phyloP scores from a whole-genome alignment of 768 basidiomycete species.

The Kwoniella mangroviensis region DNA sequence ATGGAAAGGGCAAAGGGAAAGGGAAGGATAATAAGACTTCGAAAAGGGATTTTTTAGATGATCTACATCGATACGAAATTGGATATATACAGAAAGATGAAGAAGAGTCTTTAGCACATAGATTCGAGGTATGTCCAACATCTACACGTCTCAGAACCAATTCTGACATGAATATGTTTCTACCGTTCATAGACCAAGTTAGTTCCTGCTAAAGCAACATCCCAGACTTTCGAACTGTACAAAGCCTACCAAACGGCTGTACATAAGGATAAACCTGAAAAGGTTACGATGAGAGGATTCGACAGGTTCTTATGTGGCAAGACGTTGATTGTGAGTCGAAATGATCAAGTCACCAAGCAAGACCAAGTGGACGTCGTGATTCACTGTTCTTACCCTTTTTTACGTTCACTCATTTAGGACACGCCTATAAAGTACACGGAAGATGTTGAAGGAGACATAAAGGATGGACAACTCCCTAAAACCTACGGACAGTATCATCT shows the following conservation, averaged over 20 bases:
- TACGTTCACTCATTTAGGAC: conserved; percentile 47
- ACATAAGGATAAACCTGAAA: conserved; percentile 67
- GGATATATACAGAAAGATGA: conserved; percentile 39
- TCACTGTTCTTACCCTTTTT: too few species aligned
- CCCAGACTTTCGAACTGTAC: conserved; percentile 81
- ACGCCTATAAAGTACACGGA: conserved; percentile 68
- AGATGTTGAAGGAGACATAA: conserved; percentile 7
- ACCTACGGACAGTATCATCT: conserved; percentile 93
- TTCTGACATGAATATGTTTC: too few species aligned
- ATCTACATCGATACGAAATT: conserved; percentile 67
- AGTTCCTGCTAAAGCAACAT: conserved; percentile 74
- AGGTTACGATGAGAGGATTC: conserved; percentile 65
- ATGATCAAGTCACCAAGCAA: too few species aligned
- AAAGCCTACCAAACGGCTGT: conserved; percentile 76
- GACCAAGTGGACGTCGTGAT: too few species aligned
- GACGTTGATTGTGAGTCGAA: conserved; percentile 68
- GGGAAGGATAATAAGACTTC: conserved; percentile 41
- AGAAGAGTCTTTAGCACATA: conserved; percentile 21
- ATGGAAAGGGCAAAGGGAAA: conserved; percentile 22
- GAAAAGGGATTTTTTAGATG: conserved; percentile 57
- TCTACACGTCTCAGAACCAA: too few species aligned
- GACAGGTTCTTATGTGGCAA: conserved; percentile 76
- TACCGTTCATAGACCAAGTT: conserved; percentile 65
- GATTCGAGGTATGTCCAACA: conserved; percentile 57
- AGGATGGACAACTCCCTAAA: conserved; percentile 62